Evolutionary conservation across 352 stramenopile genomes (phyloP).

Genomic region (Lagenidium giganteum): DNA sequence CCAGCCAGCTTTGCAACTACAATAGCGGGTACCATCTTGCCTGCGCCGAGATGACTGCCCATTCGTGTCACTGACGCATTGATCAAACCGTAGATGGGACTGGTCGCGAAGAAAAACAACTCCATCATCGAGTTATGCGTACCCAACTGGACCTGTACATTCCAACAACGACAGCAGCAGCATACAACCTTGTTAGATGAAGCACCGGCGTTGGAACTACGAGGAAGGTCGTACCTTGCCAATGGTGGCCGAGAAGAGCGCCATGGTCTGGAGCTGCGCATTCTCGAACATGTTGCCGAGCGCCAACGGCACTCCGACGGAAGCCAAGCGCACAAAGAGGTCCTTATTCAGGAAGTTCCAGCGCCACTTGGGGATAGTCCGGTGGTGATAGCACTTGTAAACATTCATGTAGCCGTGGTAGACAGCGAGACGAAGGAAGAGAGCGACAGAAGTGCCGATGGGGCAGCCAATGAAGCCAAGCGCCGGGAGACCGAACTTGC

Average conservation of each 20-base stretch:
- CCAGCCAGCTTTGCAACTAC: constrained; percentile 51
- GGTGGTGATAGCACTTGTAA: constrained; percentile 43
- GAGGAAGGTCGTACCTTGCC: constrained; percentile 34
- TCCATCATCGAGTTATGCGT: constrained; percentile 85
- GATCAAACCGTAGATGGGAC: constrained; percentile 66
- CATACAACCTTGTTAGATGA: not conserved
- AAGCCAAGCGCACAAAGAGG: constrained; percentile 40
- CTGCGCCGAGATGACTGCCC: constrained; percentile 52
- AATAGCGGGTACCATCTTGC: constrained; percentile 30
- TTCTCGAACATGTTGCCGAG: constrained; percentile 75
- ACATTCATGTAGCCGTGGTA: constrained; percentile 71
- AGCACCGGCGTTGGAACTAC: no score
- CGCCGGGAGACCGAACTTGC: constrained; percentile 40
- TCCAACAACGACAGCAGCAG: not conserved
- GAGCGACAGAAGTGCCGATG: constrained; percentile 54
- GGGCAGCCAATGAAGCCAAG: constrained; percentile 78
- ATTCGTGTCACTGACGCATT: constrained; percentile 59
- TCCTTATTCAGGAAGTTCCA: constrained; percentile 37
- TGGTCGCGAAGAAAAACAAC: constrained; percentile 86
- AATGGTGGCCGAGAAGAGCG: constrained; percentile 64
- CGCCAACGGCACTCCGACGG: constrained; percentile 47
- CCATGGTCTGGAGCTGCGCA: constrained; percentile 72
- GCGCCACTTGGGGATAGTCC: constrained; percentile 48
- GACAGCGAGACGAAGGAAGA: constrained; percentile 38
- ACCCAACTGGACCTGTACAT: constrained; percentile 52